phyloP scores from a whole-genome alignment of 768 basidiomycete species.

The Tylopilus sp. region DNA sequence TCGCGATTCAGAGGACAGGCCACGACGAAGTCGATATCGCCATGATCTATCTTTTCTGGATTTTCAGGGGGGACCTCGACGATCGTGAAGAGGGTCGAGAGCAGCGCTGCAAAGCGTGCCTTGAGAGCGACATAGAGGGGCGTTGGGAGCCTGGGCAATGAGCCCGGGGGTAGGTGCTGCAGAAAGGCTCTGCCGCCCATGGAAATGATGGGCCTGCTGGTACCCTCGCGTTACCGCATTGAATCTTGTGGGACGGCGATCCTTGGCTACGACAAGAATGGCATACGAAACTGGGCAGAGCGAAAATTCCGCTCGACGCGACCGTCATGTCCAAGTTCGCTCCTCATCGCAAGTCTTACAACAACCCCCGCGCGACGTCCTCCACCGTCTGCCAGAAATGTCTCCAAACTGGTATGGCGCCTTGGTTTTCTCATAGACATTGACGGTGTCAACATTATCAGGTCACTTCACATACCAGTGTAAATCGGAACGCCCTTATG shows the following conservation, averaged over 20 bases:
- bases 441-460: constrained; percentile 16
- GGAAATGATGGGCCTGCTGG: neutral
- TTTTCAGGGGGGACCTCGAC: constrained; percentile 60
- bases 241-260: constrained; percentile 8
- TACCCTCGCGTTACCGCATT: too few relatives aligned
- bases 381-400: constrained; percentile 84
- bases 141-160: constrained; percentile 64
- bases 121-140: constrained; percentile 51
- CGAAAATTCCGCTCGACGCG: constrained; percentile 10
- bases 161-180: constrained; percentile 36
- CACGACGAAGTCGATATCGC: constrained; percentile 70
- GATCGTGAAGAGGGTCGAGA: constrained; percentile 45
- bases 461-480: constrained; percentile 94
- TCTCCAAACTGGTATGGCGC: constrained; percentile 52
- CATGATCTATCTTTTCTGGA: constrained; percentile 62
- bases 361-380: constrained; percentile 58
- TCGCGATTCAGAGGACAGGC: constrained; percentile 34
- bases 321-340: constrained; percentile 73
- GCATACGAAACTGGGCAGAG: neutral
- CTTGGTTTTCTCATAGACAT: constrained; percentile 4
- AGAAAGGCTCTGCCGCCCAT: constrained; percentile 77
- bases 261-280: constrained; percentile 10
- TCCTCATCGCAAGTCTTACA: constrained; percentile 61
- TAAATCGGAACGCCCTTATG: constrained; percentile 75
- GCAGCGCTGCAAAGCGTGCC: constrained; percentile 36